These are phyloP conservation scores for Xylariomycetidae sp. DNA, from an alignment of 2,329 filamentous ascomycete genomes.

Conservation along the genomic window DNA sequence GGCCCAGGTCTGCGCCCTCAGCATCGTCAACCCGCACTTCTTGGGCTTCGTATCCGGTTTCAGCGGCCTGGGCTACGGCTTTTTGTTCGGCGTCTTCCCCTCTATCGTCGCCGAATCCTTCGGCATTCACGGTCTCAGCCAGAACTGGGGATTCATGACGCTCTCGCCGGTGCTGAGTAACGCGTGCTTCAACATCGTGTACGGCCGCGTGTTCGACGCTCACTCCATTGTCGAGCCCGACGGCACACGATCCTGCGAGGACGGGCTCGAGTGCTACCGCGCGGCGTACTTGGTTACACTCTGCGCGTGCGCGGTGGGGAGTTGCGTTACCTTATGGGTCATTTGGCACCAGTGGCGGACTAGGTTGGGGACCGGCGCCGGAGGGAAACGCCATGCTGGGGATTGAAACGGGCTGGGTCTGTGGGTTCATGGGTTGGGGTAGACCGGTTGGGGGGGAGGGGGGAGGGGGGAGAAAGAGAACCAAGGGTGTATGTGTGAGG, in stretches of 20 bases:
- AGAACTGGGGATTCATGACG: conserved; percentile 97
- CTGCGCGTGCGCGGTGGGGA: conserved; percentile 62
- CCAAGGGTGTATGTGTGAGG: no score
- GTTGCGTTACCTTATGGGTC: conserved; percentile 65
- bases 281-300: conserved; percentile 78
- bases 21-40: conserved; percentile 69
- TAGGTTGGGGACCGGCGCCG: conserved; percentile 26
- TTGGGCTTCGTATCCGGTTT: conserved; percentile 76
- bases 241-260: conserved; percentile 69
- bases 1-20: conserved; percentile 73
- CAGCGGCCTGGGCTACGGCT: conserved; percentile 86
- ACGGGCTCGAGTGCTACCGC: conserved; percentile 77
- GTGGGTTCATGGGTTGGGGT: no score
- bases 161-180: conserved; percentile 81
- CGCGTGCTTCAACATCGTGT: conserved; percentile 89
- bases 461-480: no score
- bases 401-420: no score
- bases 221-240: conserved; percentile 66
- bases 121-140: conserved; percentile 79
- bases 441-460: no score
- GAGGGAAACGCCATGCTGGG: conserved; percentile 16
- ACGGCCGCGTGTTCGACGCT: conserved; percentile 76
- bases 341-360: conserved; percentile 54
- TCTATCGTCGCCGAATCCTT: conserved; percentile 87
- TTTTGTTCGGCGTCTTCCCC: conserved; percentile 90